Conservation (phyloP, 2,329 filamentous ascomycete species). For the Fusarium sulawesiense region DNA sequence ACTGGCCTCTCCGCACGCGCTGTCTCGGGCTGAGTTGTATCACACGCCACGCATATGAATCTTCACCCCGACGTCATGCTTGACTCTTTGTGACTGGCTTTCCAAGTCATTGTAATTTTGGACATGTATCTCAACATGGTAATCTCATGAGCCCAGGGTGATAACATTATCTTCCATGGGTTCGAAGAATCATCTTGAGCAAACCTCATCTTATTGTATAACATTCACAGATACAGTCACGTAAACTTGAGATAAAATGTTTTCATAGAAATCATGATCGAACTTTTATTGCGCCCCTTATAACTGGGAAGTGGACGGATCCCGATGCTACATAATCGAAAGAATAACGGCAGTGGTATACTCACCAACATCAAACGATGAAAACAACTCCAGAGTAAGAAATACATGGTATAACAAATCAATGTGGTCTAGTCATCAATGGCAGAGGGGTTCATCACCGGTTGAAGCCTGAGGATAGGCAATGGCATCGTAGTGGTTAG, state of each 20-base stretch:
- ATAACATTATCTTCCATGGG: not conserved
- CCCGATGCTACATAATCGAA: conserved; percentile 37
- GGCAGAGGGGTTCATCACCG: conserved; percentile 33
- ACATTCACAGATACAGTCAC: not conserved
- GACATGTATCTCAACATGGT: not conserved
- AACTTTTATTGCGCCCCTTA: conserved; percentile 49
- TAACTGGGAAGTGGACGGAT: conserved; percentile 36
- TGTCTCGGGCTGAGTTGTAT: conserved; percentile 24
- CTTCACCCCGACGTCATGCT: conserved; percentile 14
- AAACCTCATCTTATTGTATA: conserved; percentile 16
- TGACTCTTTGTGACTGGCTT: not conserved
- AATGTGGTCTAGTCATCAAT: conserved; percentile 28
- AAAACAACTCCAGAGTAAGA: conserved; percentile 30
- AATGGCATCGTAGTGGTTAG: conserved; percentile 33
- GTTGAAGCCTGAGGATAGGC: conserved; percentile 29
- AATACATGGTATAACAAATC: conserved; percentile 34
- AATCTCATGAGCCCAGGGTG: not conserved
- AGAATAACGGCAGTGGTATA: conserved; percentile 44
- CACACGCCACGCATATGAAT: conserved; percentile 4
- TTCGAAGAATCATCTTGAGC: conserved; percentile 17
- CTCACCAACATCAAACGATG: conserved; percentile 44
- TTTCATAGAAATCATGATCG: conserved; percentile 30
- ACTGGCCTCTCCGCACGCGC: conserved; percentile 23
- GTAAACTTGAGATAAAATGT: not conserved
- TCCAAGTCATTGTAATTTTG: not conserved